Conservation (phyloP, 73 alveolate genomes). For the Paramecium octaurelia region DNA sequence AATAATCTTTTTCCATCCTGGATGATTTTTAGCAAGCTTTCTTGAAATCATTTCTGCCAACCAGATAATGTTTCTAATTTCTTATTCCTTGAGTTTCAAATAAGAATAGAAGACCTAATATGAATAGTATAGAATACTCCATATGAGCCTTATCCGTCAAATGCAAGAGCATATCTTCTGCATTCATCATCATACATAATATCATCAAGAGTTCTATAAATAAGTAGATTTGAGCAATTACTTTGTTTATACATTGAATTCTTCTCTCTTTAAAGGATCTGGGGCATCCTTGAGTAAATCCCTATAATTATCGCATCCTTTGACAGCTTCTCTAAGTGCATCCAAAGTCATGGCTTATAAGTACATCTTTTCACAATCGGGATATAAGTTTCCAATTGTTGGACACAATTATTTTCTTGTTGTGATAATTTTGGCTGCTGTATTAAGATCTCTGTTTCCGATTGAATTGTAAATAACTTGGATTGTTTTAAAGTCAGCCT, state of each 20-base stretch:
- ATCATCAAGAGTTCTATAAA: conserved; percentile 84
- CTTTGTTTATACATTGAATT: conserved; percentile 65
- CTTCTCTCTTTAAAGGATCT: conserved; percentile 83
- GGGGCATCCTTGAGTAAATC: conserved; percentile 87
- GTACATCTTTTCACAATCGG: conserved; percentile 86
- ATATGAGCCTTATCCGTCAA: conserved; percentile 56
- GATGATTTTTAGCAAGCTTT: conserved; percentile 83
- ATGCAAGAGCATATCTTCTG: conserved; percentile 74
- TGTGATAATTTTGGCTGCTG: conserved; percentile 83
- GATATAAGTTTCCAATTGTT: conserved; percentile 90
- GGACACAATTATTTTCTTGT: conserved; percentile 92
- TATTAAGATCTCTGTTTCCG: conserved; percentile 76
- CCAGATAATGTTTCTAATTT: conserved; percentile 92
- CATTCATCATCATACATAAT: conserved; percentile 81
- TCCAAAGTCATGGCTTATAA: conserved; percentile 82
- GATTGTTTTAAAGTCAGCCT: conserved; percentile 95
- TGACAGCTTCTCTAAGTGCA: conserved; percentile 88
- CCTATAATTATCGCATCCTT: conserved; percentile 81
- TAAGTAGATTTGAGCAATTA: background rate
- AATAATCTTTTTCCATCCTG: conserved; percentile 88
- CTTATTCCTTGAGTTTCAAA: conserved; percentile 91
- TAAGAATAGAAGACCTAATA: conserved; percentile 89
- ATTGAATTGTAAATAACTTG: conserved; percentile 94
- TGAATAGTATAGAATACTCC: conserved; percentile 73
- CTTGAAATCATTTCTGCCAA: conserved; percentile 92